Base-by-base conservation (phyloP, 768 basidiomycete genomes). In the Cyclocybe cylindracea region DNA sequence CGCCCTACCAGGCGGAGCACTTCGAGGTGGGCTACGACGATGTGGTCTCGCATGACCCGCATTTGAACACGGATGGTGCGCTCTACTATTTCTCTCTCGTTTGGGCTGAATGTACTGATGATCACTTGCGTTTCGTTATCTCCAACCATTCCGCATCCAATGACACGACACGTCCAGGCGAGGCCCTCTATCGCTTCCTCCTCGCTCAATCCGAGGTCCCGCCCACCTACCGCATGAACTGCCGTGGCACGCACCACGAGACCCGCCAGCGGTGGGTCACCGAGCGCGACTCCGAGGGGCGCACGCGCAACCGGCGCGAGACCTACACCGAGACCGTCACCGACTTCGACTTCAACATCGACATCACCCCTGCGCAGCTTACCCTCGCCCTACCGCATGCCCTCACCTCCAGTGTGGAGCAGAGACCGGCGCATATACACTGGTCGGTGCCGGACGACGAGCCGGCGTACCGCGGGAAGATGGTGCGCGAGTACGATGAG, bases 261-360 rank as follows among this genome's bases (percentile, higher is more conserved):
- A 76, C 69, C 7, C 78, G 71, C 38, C 69, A 74, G 4, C 79
- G 79, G 34, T 65, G 74, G 54, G 79, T 85, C 10, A 71, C 70
- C 31, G 61, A 63, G 37, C 61, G 61, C 16, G 63, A 66, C 66
- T 68, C 49, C 37, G 55, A 69, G 38, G 78, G 79, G 7, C 67
- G 63, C 11, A 55, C 65, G 5, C 61, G 61, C 9, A 63, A 65
- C 29, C 68, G 62, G 10, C 69, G 68, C 2, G 86, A 89, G 53
- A 61, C 66, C n/a, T 79, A 86, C 62, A 78, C 75, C 7, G 83
- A 84, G 54, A 80, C 70, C 0, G 71, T 89, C 39, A 74, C 76
- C 16, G 88, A 90, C 61, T 90, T 90, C 58, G 79, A 86, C 59
- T 90, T 90, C 63, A 73, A 64, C 55, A 80, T 90, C 61, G 80